These are phyloP conservation scores for Fistulifera solaris DNA, from an alignment of 108 stramenopile genomes.

Conservation along the genomic window DNA sequence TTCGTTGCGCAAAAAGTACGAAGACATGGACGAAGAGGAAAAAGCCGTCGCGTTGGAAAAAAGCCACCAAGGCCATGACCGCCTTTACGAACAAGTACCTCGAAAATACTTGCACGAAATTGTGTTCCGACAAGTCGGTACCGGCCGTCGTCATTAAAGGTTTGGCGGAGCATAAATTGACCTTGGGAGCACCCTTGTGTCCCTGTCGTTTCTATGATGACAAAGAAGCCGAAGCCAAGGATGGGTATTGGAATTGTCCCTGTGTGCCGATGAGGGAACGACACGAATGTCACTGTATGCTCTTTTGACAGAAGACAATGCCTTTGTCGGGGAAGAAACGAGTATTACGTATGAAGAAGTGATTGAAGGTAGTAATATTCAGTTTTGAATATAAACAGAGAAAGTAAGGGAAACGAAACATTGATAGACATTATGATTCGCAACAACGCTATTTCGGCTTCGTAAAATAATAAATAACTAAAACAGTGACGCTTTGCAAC, in stretches of 20 bases:
- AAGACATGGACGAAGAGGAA: conserved; percentile 1
- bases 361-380: conserved; percentile 21
- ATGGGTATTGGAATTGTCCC: conserved; percentile 85
- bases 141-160: conserved; percentile 84
- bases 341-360: conserved; percentile 34
- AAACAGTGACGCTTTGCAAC: too few relatives aligned
- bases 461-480: too few relatives aligned
- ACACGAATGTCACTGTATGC: conserved; percentile 86
- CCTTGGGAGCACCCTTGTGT: conserved; percentile 78
- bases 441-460: too few relatives aligned
- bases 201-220: conserved; percentile 90
- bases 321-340: conserved; percentile 51
- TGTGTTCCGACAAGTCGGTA: conserved; percentile 62
- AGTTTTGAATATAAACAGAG: too few relatives aligned
- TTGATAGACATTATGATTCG: too few relatives aligned
- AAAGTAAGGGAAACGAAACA: too few relatives aligned
- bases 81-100: conserved; percentile 77
- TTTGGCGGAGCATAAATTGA: conserved; percentile 82
- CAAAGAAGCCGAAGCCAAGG: conserved; percentile 82
- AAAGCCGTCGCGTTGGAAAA: conserved; percentile 27
- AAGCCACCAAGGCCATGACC: conserved; percentile 78
- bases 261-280: conserved; percentile 64
- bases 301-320: conserved; percentile 83
- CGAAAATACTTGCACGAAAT: conserved; percentile 54
- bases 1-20: too few relatives aligned